Evolutionary conservation across 805 yeast genomes (phyloP).

Genomic region (Spathaspora boniae): DNA sequence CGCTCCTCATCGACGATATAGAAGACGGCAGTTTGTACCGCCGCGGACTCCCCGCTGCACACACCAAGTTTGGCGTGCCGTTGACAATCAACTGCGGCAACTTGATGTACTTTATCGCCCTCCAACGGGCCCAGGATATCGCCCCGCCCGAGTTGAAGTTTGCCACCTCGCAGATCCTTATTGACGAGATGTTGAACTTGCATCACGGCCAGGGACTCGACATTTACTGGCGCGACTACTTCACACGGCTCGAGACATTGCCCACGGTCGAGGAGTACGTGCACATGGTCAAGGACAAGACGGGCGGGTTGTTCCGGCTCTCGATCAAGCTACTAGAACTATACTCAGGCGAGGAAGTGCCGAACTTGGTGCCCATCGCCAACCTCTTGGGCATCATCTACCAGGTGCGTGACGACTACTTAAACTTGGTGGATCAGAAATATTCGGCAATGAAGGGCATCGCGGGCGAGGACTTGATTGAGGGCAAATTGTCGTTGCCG

Average conservation of each 20-base stretch:
- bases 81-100: conserved; percentile 81
- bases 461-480: conserved; percentile 78
- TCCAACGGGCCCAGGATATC: conserved; percentile 40
- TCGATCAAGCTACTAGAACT: conserved; percentile 61
- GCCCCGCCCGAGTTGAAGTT: conserved; percentile 15
- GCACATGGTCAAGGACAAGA: conserved; percentile 78
- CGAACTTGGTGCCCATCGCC: conserved; percentile 48
- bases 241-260: conserved; percentile 13
- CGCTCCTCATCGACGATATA: conserved; percentile 69
- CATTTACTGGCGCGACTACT: conserved; percentile 76
- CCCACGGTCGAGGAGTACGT: conserved; percentile 49
- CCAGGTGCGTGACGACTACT: conserved; percentile 82
- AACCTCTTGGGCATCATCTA: conserved; percentile 77
- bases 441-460: conserved; percentile 63
- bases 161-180: conserved; percentile 41
- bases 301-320: conserved; percentile 84
- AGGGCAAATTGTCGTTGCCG: conserved; percentile 87
- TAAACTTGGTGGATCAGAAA: conserved; percentile 56
- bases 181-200: conserved; percentile 73
- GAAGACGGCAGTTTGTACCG: conserved; percentile 74
- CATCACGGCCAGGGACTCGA: conserved; percentile 92
- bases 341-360: conserved; percentile 3
- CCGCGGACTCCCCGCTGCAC: conserved; percentile 79
- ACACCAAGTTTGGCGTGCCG: conserved; percentile 71
- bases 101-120: conserved; percentile 73